Percentiles rank a stretch among this genome's conserved stretches.
phyloP scores from a whole-genome alignment of 768 basidiomycete species.

The Leucocoprinus birnbaumii region DNA sequence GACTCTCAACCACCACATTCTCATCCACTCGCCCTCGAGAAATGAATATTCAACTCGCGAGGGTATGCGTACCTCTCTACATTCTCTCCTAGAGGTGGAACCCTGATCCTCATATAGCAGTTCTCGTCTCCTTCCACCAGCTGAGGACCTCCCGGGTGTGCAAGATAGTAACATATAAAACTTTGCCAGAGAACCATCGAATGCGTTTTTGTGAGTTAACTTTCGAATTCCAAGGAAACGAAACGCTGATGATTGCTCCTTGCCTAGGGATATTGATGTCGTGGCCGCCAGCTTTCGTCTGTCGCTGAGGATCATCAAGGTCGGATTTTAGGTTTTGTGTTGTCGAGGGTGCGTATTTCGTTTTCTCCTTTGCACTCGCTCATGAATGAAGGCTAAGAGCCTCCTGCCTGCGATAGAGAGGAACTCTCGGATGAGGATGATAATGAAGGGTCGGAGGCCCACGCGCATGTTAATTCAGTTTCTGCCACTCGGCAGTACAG shows the following conservation, averaged over 20 bases:
- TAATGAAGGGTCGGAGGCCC: conserved; percentile 53
- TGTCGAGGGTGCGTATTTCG: conserved; percentile 83
- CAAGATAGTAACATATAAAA: conserved; percentile 92
- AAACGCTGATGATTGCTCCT: background rate
- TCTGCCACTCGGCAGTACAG: conserved; percentile 89
- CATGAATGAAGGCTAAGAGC: background rate
- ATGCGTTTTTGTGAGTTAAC: conserved; percentile 67
- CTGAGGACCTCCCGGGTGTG: conserved; percentile 89
- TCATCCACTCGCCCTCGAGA: too few relatives aligned
- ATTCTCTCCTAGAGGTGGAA: conserved; percentile 5
- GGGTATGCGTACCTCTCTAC: conserved; percentile 26
- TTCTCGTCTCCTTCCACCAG: conserved; percentile 36
- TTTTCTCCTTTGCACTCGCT: background rate
- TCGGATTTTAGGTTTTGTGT: conserved; percentile 88
- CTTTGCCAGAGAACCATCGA: conserved; percentile 87
- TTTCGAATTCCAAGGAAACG: background rate
- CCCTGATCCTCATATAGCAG: conserved; percentile 17
- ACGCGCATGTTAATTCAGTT: conserved; percentile 96
- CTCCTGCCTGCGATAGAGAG: conserved; percentile 20
- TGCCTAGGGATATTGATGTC: conserved; percentile 79
- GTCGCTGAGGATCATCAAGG: conserved; percentile 91
- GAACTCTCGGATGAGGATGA: conserved; percentile 42
- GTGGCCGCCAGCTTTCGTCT: conserved; percentile 91
- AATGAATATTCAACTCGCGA: conserved; percentile 52
- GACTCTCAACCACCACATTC: too few relatives aligned